These are phyloP conservation scores for Daldinia childiae DNA, from an alignment of 495 filamentous ascomycete genomes.

Conservation along the genomic window DNA sequence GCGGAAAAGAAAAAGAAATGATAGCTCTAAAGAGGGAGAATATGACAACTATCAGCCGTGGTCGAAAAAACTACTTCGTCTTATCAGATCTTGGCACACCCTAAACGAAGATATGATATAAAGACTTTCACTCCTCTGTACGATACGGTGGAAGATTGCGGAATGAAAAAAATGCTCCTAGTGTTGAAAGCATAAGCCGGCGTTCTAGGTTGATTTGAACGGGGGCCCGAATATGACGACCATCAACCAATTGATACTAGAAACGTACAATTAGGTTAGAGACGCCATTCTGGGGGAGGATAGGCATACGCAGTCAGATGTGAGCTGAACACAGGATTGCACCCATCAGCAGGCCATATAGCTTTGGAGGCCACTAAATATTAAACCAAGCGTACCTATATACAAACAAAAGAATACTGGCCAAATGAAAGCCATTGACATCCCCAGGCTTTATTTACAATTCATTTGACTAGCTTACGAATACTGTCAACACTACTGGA, in stretches of 20 bases:
- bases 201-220: conserved; percentile 21
- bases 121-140: conserved; percentile 26
- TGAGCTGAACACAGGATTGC: neutral
- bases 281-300: neutral
- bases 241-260: conserved; percentile 18
- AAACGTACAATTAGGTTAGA: conserved; percentile 20
- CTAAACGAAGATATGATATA: neutral
- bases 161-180: conserved; percentile 2
- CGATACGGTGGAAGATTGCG: conserved; percentile 14
- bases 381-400: conserved; percentile 1
- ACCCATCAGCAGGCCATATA: neutral
- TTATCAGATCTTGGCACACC: neutral
- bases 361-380: neutral
- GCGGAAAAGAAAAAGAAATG: conserved; percentile 73
- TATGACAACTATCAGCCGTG: neutral
- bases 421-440: neutral
- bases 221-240: neutral
- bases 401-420: neutral
- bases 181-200: conserved; percentile 14
- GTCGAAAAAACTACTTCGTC: neutral
- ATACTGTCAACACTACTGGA: neutral
- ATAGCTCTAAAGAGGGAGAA: conserved; percentile 8
- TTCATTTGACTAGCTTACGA: neutral
- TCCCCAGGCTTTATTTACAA: neutral
- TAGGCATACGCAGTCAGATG: neutral